phyloP scores from a whole-genome alignment of 768 basidiomycete genomes.

The Lepiota subincarnata region DNA sequence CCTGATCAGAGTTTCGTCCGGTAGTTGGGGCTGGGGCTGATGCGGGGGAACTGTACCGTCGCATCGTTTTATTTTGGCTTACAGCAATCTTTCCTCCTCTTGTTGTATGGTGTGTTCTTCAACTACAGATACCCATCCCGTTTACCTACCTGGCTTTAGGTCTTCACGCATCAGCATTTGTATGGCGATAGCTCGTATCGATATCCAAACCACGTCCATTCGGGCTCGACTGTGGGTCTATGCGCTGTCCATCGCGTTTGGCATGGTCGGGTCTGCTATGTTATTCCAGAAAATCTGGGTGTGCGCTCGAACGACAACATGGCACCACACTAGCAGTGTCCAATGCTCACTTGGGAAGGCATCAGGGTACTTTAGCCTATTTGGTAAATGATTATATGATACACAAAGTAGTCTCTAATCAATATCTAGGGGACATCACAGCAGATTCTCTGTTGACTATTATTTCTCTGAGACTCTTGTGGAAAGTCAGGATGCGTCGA shows the following conservation, averaged over 20 bases:
- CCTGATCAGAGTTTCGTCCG: too few relatives aligned
- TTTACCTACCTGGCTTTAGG: background rate
- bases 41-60: background rate
- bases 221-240: slow-evolving; percentile 1
- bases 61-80: slow-evolving; percentile 4
- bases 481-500: slow-evolving; percentile 6
- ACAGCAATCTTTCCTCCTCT: background rate
- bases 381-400: background rate
- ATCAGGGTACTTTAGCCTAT: background rate
- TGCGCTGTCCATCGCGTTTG: background rate
- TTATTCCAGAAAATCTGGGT: background rate
- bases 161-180: slow-evolving; percentile 6
- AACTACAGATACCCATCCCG: background rate
- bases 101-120: slow-evolving; percentile 2
- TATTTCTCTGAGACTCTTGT: slow-evolving; percentile 1
- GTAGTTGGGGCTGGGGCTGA: background rate
- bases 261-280: background rate
- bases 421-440: background rate
- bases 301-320: background rate
- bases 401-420: background rate
- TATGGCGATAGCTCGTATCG: slow-evolving; percentile 2
- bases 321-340: background rate
- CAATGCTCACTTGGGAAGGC: slow-evolving; percentile 2
- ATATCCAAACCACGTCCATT: background rate
- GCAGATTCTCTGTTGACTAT: slow-evolving; percentile 1